Base-by-base conservation (phyloP, 768 basidiomycete species). In the Dioszegia aurantiaca region DNA sequence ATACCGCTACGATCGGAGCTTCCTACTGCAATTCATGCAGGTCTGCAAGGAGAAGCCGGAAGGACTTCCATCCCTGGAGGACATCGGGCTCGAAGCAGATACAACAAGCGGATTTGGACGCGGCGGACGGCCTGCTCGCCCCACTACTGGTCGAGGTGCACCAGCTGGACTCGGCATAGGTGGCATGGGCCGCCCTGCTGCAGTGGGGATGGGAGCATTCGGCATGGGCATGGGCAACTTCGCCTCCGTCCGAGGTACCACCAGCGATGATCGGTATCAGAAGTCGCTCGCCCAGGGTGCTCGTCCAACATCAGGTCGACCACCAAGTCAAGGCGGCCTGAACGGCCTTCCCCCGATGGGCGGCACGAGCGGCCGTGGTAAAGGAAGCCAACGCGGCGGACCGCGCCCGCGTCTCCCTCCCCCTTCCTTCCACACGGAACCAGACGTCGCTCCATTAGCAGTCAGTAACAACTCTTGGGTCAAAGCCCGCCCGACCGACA, bases 1-100 rank as follows among this genome's bases (percentile, higher is more conserved):
- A 78, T 94, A 90, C 81, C 90, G 94, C 70, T 99, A 99, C 75
- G 91, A 97, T 76, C 90, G 93, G 33, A 90, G 93, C 19, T 99
- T 99, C 85, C 83, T 99, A 24, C 78, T 99, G 59, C 94, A 99
- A 74, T 99, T 99, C 80, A 92, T 95, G 89, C 78, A 80, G 23
- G 79, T 94, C 60, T 99, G 95, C 82, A 89, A 85, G 77, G 94
- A 97, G 79, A 93, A 92, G 77, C 94, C 95, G 2, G 90, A 89
- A 54, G 82, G 83, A 55, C 85, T 97, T 26, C 90, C 91, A 39
- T 84, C 90, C 60, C 83, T 97, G 55, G 90, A 91, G 64, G 86
- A 87, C 10, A 87, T 98, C 68, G 94, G 94, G 55, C 84, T 97
- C 52, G 90, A 92, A 70, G 87, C 89, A 10, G 80, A 82, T 26